Percentiles rank a stretch among this genome's conserved stretches.
These are phyloP conservation scores for Galerina sulciceps DNA, from an alignment of 768 basidiomycete genomes.

Conservation along the genomic window DNA sequence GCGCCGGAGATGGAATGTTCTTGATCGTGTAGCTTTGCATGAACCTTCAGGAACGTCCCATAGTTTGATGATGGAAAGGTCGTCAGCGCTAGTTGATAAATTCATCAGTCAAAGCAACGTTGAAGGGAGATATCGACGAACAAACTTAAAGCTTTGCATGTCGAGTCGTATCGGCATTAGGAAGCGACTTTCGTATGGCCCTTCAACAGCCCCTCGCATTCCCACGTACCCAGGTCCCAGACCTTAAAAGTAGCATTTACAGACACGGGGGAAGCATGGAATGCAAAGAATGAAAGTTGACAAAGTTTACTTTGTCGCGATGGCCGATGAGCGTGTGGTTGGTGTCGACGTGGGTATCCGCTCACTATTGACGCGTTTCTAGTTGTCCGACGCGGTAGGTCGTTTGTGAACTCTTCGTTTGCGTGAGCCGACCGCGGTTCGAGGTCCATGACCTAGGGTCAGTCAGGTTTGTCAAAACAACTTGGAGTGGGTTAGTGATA, in stretches of 20 bases:
- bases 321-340: conserved; percentile 79
- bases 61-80: conserved; percentile 91
- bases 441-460: conserved; percentile 97
- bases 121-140: conserved; percentile 19
- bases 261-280: conserved; percentile 83
- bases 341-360: conserved; percentile 91
- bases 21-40: conserved; percentile 85
- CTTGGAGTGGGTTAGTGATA: conserved; percentile 3
- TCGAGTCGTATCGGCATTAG: conserved; percentile 88
- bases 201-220: conserved; percentile 89
- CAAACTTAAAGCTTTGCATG: conserved; percentile 83
- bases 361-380: conserved; percentile 75
- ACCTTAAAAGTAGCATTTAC: conserved; percentile 91
- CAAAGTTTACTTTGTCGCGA: conserved; percentile 72
- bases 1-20: conserved; percentile 91
- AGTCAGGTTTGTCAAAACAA: too few species aligned
- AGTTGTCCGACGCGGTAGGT: conserved; percentile 54
- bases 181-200: conserved; percentile 89
- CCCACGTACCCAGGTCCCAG: conserved; percentile 97
- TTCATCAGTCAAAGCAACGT: conserved; percentile 21
- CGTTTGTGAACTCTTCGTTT: conserved; percentile 61
- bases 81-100: conserved; percentile 73
- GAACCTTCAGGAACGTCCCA: conserved; percentile 92
- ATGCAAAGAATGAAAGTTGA: conserved; percentile 88
- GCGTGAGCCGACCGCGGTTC: conserved; percentile 81